Evolutionary conservation across 768 basidiomycete genomes (phyloP), one percentile per base, ranked within the genome.

Genomic region (Naganishia onofrii): DNA sequence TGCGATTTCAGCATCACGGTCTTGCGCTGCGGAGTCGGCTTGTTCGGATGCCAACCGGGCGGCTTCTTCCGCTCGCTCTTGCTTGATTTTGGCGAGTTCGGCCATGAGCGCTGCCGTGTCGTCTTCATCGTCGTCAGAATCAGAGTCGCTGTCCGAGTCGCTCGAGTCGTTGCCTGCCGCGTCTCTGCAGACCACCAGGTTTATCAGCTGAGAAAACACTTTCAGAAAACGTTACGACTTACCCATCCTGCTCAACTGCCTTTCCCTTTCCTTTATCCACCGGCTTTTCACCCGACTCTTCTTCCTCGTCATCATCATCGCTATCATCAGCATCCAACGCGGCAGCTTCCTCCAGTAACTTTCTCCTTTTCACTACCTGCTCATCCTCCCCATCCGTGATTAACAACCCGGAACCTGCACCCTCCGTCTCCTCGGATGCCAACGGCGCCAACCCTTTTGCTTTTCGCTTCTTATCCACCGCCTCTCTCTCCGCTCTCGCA

Each of bases 11-110:
- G 85, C 87, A 72, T 95, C 93, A 66, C 90, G 85, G 48, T 77
- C 84, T 82, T 51, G 60, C 54, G 48, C 57, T 23, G 29, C 68
- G 17, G 46, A 57, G 8, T 28, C n/a, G 12, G 51, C 67, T 46
- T 48, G 57, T 38, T 66, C 23, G 29, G 32, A n/a, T 34, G 55
- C 15, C 28, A 56, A 53, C 5, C 90, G 85, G 44, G 85, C 89
- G 78, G 93, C 93, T 82, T 98, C 96, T 76, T 90, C 94, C 13
- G 94, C 94, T 12, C 95, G 86, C 77, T 98, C 94, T 56, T 89
- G 89, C 82, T 96, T 97, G 74, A 98, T 97, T 84, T 95, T 97
- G 82, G 96, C 95, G n/a, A 99, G 85, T 80, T 99, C 96, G 29
- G 93, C 88, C 71, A 99, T 84, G 28, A 99, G 85, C 76, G 96